Percentiles rank a stretch among this genome's conserved stretches.
Evolutionary conservation across 768 basidiomycete genomes (phyloP).

Genomic region (Solioccasus polychromus): DNA sequence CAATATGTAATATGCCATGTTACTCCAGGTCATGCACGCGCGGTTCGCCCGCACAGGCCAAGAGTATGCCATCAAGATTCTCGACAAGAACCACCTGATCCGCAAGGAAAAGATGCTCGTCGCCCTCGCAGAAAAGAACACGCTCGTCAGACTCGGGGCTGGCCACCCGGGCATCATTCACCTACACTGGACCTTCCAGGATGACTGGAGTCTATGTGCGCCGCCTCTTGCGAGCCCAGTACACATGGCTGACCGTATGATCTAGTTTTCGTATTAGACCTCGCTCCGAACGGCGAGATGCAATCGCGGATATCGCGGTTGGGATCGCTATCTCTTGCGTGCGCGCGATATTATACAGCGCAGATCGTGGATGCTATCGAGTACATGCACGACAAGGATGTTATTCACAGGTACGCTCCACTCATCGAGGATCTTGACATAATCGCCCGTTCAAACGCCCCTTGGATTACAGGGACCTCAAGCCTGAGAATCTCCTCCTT

Average conservation of each 20-base stretch:
- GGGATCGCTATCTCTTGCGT: constrained; percentile 82
- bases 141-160: constrained; percentile 59
- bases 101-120: constrained; percentile 76
- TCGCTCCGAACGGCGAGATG: constrained; percentile 75
- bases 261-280: constrained; percentile 75
- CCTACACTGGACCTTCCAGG: constrained; percentile 83
- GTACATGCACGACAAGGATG: constrained; percentile 87
- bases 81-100: constrained; percentile 81
- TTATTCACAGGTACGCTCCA: constrained; percentile 72
- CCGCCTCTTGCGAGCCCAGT: constrained; percentile 9
- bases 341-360: constrained; percentile 82
- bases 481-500: constrained; percentile 89
- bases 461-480: constrained; percentile 55
- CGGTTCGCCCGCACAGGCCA: constrained; percentile 54
- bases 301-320: constrained; percentile 67
- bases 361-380: constrained; percentile 86
- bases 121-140: constrained; percentile 78
- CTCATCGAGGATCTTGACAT: constrained; percentile 6
- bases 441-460: constrained; percentile 2
- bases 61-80: constrained; percentile 73
- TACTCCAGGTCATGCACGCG: constrained; percentile 53
- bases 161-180: constrained; percentile 81
- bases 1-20: constrained; percentile 10
- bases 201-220: constrained; percentile 80
- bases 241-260: constrained; percentile 6